Evolutionary conservation across 2,329 filamentous ascomycete species (phyloP).

Genomic region (Colletotrichum lentis): DNA sequence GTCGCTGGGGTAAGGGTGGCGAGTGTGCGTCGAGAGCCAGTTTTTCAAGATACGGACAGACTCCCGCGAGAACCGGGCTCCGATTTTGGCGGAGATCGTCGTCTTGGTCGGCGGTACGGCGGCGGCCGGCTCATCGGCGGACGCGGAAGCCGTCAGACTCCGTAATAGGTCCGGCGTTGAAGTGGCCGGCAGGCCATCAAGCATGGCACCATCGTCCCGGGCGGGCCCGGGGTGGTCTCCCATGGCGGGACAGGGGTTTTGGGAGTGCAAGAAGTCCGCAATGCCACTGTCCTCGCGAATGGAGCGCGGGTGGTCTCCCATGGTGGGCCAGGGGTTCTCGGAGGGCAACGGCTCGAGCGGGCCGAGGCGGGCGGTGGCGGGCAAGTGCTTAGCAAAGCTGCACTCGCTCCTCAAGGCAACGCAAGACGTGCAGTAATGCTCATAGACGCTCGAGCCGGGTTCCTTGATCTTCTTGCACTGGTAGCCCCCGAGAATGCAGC

Average conservation of each 20-base stretch:
- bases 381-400: constrained; percentile 56
- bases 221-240: constrained; percentile 43
- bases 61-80: constrained; percentile 79
- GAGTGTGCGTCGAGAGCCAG: constrained; percentile 81
- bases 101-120: constrained; percentile 41
- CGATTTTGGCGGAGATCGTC: constrained; percentile 65
- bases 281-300: constrained; percentile 36
- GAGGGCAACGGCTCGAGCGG: constrained; percentile 42
- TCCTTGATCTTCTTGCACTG: constrained; percentile 69
- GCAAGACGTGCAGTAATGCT: constrained; percentile 69
- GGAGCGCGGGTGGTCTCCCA: constrained; percentile 43
- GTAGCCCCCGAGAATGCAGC: constrained; percentile 62
- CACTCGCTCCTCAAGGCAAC: constrained; percentile 67
- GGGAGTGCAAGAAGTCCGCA: constrained; percentile 45
- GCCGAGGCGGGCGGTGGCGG: constrained; percentile 13
- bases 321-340: constrained; percentile 40
- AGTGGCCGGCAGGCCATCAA: constrained; percentile 35
- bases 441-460: constrained; percentile 58
- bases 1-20: constrained; percentile 88
- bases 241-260: constrained; percentile 39
- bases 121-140: constrained; percentile 40
- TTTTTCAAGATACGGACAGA: constrained; percentile 82
- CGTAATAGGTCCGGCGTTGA: constrained; percentile 42
- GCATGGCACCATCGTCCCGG: constrained; percentile 48
- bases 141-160: constrained; percentile 38